These are phyloP conservation scores for Pseudogymnoascus sp. DNA, from an alignment of 2,329 filamentous ascomycete genomes.

Conservation along the genomic window DNA sequence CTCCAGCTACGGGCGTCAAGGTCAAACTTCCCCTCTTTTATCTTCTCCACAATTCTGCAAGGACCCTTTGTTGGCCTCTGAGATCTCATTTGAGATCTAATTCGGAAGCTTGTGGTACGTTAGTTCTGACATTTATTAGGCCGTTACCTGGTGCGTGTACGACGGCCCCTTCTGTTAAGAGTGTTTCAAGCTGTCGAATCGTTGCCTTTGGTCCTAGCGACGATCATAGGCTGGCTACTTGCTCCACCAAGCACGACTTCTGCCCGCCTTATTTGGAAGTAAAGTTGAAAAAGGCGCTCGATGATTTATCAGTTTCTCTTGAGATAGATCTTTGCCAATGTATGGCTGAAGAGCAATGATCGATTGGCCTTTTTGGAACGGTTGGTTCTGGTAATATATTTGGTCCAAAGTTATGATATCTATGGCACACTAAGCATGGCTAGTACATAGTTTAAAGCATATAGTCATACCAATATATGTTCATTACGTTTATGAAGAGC, in stretches of 20 bases:
- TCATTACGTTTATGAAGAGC: no score
- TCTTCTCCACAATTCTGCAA: not conserved
- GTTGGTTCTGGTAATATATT: no score
- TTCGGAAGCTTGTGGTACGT: not conserved
- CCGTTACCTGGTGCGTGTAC: not conserved
- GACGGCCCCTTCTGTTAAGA: not conserved
- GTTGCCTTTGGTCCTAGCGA: not conserved
- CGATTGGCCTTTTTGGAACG: no score
- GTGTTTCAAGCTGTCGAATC: not conserved
- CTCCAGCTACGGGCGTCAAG: not conserved
- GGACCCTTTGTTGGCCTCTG: not conserved
- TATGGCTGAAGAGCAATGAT: not conserved
- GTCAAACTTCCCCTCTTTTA: not conserved
- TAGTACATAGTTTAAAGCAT: no score
- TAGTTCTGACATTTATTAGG: not conserved
- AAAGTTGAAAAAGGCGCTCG: not conserved
- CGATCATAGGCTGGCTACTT: not conserved
- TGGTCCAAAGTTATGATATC: no score
- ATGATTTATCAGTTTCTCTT: not conserved
- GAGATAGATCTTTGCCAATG: not conserved
- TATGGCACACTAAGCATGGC: no score
- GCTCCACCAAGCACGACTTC: not conserved
- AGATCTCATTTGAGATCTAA: not conserved
- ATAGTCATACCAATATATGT: no score
- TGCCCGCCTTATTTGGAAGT: not conserved